Evolutionary conservation across 768 basidiomycete species (phyloP), one percentile per base, ranked within the genome.

Genomic region (Psilocybe azurescens): DNA sequence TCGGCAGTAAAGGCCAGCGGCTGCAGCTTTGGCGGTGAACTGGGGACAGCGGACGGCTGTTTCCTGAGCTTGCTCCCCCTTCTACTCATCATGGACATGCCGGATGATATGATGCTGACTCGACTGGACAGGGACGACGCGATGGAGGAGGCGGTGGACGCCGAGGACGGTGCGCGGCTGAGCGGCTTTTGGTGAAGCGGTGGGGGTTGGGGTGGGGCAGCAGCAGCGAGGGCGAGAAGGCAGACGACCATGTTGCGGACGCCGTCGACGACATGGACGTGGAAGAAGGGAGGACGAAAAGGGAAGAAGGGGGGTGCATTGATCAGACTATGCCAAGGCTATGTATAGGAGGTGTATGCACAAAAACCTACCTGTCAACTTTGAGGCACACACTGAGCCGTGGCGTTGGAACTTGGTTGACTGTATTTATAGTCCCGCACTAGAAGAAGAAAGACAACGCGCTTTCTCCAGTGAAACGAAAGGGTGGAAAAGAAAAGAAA

Each of bases 21-120:
- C 47, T 62, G 57, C 24, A 65, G 58, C 32, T 44, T 59, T 28
- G 64, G 64, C 16, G 64, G 64, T n/a, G 62, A 50, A 20, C 28
- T 59, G 36, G 58, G 30, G 41, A 44, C 9, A n/a, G 10, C 50
- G 32, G 41, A 28, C 29, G 1, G 49, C 33, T 14, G 47, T 48
- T 41, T 41, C 29, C 30, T 38, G 13, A 39, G 49, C 36, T 32
- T 28, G 11, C 30, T 59, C 13, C 18, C 39, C 50, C 50, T 52
- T 11, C 50, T 39, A 18, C 49, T n/a, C 58, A 59, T 52, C 33
- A 18, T 59, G 49, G 41, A 44, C 41, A 58, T 51, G 20, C 41
- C 44, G 14, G 41, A 44, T 6, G 41, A 44, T 5, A 44, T 6
- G 33, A 51, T 36, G 29, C 50, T 50, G 50, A 59, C 24, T 24